Base-by-base conservation (phyloP, 164 flowering plant species). In the Magnolia officinalis region DNA sequence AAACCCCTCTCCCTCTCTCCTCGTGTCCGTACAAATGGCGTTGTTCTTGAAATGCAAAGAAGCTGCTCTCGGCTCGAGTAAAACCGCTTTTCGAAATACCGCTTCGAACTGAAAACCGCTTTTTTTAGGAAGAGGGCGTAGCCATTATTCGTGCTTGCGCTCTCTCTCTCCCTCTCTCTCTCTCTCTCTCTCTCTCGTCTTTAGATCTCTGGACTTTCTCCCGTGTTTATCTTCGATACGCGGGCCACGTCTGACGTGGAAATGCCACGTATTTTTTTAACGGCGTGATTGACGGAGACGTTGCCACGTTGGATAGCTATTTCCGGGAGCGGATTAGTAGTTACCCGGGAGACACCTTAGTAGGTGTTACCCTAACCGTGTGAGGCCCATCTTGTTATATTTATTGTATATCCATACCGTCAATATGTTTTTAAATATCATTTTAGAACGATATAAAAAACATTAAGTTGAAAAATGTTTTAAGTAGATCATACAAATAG, bases 201-300 rank as follows among this genome's bases (percentile, higher is more conserved):
- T 50, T 18, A 13, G 50, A 29, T 29, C 45, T 67, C 49, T 4
- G n/a, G 16, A 19, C 67, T 21, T 4, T 19, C 45, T 19, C n/a
- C 49, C n/a, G 8, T 66, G 19, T 0, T 18, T 31, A 11, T 67
- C 1, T 2, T 6, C 7, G 7, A 31, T 29, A 67, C 71, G 1
- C 71, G 71, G 50, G 18, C 72, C 2, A 23, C 72, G 59, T n/a
- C 21, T 70, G 55, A 70, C 55, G 52, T 70, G 72, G 72, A 55
- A 70, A 49, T 49, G 55, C 11, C 72, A 70, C 52, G 72, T 70
- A 50, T 19, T 64, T 49, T 7, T 16, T 5, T 19, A 19, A 50
- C 72, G 72, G 72, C 72, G 52, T 70, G 24, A 70, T 70, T 70
- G 71, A 67, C 49, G 71, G 49, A 67, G 0, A 4, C 50, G 50